Conservation (phyloP, 805 yeast species). For the Candida tallmaniae region DNA sequence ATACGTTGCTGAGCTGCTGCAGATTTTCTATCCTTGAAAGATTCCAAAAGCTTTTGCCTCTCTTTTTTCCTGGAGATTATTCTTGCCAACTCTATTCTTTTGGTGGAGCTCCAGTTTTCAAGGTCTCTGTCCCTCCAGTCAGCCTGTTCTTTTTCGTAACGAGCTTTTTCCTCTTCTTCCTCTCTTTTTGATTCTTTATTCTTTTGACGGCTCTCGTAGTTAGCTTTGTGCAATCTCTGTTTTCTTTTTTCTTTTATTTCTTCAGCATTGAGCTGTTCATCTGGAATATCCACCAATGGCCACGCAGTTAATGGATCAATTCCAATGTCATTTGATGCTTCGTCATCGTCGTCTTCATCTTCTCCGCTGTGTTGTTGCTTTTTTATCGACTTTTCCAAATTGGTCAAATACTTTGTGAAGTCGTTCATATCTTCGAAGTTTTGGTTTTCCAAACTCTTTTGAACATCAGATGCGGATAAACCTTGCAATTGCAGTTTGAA, state of each 20-base stretch:
- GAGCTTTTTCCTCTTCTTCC: constrained; percentile 56
- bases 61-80: constrained; percentile 65
- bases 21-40: constrained; percentile 83
- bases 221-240: constrained; percentile 79
- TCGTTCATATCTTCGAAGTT: constrained; percentile 76
- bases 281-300: constrained; percentile 80
- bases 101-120: constrained; percentile 72
- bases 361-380: constrained; percentile 64
- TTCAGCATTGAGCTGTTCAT: constrained; percentile 74
- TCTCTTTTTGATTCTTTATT: constrained; percentile 74
- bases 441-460: constrained; percentile 56
- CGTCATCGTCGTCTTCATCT: constrained; percentile 55
- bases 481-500: constrained; percentile 49
- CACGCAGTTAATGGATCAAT: constrained; percentile 50
- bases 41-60: constrained; percentile 64
- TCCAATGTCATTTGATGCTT: constrained; percentile 32
- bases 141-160: constrained; percentile 59
- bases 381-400: constrained; percentile 65
- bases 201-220: constrained; percentile 81
- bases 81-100: constrained; percentile 55
- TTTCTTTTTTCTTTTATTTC: constrained; percentile 82
- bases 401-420: constrained; percentile 58
- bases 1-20: constrained; percentile 88
- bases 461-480: constrained; percentile 46
- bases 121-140: constrained; percentile 76